These are phyloP conservation scores for Malus hybrid DNA, from an alignment of 331 rosid genomes.

Conservation along the genomic window DNA sequence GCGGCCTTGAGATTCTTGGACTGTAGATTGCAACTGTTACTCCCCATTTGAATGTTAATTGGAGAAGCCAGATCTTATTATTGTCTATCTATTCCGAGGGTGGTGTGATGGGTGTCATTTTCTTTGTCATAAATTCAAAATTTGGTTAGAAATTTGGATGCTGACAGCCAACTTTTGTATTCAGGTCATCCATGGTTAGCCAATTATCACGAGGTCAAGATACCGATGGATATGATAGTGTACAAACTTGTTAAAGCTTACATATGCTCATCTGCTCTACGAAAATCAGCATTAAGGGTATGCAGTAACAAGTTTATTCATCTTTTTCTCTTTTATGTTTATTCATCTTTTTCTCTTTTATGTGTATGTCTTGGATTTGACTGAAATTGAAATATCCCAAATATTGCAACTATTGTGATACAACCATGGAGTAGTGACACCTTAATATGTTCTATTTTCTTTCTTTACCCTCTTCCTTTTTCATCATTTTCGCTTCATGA, in stretches of 20 bases:
- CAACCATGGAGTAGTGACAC: background rate
- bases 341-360: background rate
- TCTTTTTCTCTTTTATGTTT: background rate
- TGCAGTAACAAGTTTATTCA: constrained; percentile 10
- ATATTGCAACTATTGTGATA: background rate
- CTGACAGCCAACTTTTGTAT: constrained; percentile 17
- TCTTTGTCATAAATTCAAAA: background rate
- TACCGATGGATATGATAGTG: constrained; percentile 69
- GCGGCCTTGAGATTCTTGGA: background rate
- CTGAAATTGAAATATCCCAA: background rate
- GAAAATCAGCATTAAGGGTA: constrained; percentile 70
- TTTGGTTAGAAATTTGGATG: background rate
- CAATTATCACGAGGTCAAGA: constrained; percentile 37
- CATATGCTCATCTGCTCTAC: constrained; percentile 57
- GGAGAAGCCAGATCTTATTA: background rate
- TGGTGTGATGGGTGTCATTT: background rate
- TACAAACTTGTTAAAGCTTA: constrained; percentile 57
- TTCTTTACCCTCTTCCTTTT: background rate
- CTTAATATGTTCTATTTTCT: background rate
- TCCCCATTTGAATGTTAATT: background rate
- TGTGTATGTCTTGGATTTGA: background rate
- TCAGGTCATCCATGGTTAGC: constrained; percentile 87
- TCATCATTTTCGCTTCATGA: background rate
- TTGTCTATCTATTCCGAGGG: constrained; percentile 5
- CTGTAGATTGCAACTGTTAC: background rate